Evolutionary conservation across 2,329 filamentous ascomycete genomes (phyloP).

Genomic region (Emergomyces orientalis): DNA sequence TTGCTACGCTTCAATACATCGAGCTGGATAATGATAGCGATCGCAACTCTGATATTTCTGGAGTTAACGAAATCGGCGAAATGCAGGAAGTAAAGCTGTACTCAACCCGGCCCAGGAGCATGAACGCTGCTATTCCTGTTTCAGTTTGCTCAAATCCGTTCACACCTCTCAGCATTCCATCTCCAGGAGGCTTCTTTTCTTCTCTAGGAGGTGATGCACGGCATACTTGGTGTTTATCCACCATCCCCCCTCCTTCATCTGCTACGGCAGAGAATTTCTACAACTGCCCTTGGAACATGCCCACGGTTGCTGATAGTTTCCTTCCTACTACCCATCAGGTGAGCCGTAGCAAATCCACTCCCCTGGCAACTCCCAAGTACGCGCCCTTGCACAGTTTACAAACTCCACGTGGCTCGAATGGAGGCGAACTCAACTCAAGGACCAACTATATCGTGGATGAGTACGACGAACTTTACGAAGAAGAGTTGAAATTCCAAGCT

Average conservation of each 20-base stretch:
- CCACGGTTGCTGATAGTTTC: slow-evolving; percentile 14
- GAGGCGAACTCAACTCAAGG: background rate
- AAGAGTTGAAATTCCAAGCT: slow-evolving; percentile 61
- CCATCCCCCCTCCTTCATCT: slow-evolving; percentile 60
- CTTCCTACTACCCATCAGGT: background rate
- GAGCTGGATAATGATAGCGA: slow-evolving; percentile 43
- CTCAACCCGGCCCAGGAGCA: slow-evolving; percentile 39
- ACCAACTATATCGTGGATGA: slow-evolving; percentile 56
- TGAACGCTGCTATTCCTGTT: slow-evolving; percentile 39
- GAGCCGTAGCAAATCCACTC: background rate
- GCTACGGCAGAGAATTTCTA: slow-evolving; percentile 92
- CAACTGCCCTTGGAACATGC: slow-evolving; percentile 62
- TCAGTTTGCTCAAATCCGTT: slow-evolving; percentile 58
- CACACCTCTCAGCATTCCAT: slow-evolving; percentile 77
- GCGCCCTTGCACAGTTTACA: background rate
- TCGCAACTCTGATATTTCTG: slow-evolving; percentile 32
- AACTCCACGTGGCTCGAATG: background rate
- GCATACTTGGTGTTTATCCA: slow-evolving; percentile 67
- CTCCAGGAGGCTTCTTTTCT: slow-evolving; percentile 84
- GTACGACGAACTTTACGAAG: slow-evolving; percentile 66
- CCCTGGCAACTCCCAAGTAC: background rate
- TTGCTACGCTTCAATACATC: slow-evolving; percentile 70
- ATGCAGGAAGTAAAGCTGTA: slow-evolving; percentile 53
- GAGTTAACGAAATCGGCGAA: slow-evolving; percentile 44
- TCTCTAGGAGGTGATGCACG: slow-evolving; percentile 66